These are phyloP conservation scores for Phlebopus sp. DNA, from an alignment of 1,284 basidiomycete genomes.

Conservation along the genomic window DNA sequence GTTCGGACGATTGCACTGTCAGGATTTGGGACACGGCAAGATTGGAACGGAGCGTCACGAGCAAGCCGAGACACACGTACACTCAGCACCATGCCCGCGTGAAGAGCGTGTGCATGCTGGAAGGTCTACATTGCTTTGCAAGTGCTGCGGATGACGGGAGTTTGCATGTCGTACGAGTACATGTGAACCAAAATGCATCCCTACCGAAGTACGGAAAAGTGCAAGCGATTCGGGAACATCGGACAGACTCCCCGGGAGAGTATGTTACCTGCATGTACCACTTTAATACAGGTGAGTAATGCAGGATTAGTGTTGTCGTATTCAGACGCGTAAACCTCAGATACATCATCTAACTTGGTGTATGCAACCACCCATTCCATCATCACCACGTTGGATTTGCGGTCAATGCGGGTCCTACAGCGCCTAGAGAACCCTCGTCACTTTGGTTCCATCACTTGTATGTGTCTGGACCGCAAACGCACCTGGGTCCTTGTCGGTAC, in stretches of 20 bases:
- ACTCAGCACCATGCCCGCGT: constrained; percentile 77
- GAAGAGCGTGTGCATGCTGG: constrained; percentile 78
- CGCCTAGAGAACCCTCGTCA: constrained; percentile 83
- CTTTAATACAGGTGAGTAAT: constrained; percentile 62
- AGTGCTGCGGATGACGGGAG: constrained; percentile 86
- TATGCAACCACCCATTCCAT: constrained; percentile 81
- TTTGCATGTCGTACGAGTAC: constrained; percentile 79
- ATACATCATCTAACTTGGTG: constrained; percentile 71
- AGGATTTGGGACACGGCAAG: constrained; percentile 83
- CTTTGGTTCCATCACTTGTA: constrained; percentile 79
- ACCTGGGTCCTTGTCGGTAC: constrained; percentile 91
- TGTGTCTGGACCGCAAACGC: constrained; percentile 80
- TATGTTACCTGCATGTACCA: constrained; percentile 78
- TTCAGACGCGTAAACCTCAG: constrained; percentile 35
- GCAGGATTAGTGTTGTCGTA: neutral
- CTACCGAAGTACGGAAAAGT: constrained; percentile 79
- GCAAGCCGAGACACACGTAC: constrained; percentile 72
- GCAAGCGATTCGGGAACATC: constrained; percentile 74
- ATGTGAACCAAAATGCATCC: constrained; percentile 56
- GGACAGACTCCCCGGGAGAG: constrained; percentile 66
- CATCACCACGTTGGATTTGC: constrained; percentile 81
- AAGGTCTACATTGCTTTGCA: constrained; percentile 84
- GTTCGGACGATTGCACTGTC: constrained; percentile 82
- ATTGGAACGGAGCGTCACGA: constrained; percentile 75
- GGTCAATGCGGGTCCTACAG: constrained; percentile 77